phyloP scores from a whole-genome alignment of 352 stramenopile genomes.

The Phytopythium boreale region DNA sequence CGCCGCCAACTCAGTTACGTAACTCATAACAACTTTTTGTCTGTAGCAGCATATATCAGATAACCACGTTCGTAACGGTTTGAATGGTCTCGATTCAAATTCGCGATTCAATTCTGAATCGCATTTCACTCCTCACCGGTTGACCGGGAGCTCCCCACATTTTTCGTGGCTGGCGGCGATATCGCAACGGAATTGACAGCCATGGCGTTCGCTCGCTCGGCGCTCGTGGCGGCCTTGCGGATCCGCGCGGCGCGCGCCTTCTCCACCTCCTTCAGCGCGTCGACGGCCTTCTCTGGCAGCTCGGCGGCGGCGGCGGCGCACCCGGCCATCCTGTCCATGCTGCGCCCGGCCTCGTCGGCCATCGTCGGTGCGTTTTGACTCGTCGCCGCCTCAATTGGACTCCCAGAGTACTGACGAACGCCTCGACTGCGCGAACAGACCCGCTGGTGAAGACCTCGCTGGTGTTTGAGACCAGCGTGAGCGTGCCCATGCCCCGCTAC shows the following conservation, averaged over 20 bases:
- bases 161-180: background rate
- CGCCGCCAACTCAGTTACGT: too few species aligned
- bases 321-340: conserved; percentile 20
- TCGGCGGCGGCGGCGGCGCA: background rate
- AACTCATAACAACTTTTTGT: too few species aligned
- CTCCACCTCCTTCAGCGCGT: background rate
- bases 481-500: conserved; percentile 24
- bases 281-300: background rate
- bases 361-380: background rate
- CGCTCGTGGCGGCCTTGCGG: conserved; percentile 5
- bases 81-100: background rate
- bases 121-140: background rate
- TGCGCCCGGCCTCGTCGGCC: conserved; percentile 1
- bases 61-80: too few species aligned
- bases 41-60: too few species aligned
- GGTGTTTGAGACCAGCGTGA: conserved; percentile 38
- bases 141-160: background rate
- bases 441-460: conserved; percentile 35
- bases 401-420: conserved; percentile 1
- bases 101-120: background rate
- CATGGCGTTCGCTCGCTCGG: conserved; percentile 8
- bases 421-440: conserved; percentile 17
- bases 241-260: conserved; percentile 8
- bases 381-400: background rate
- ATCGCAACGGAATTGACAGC: background rate